phyloP scores from a whole-genome alignment of 2,329 filamentous ascomycete genomes.

The Bipolaris bicolor region DNA sequence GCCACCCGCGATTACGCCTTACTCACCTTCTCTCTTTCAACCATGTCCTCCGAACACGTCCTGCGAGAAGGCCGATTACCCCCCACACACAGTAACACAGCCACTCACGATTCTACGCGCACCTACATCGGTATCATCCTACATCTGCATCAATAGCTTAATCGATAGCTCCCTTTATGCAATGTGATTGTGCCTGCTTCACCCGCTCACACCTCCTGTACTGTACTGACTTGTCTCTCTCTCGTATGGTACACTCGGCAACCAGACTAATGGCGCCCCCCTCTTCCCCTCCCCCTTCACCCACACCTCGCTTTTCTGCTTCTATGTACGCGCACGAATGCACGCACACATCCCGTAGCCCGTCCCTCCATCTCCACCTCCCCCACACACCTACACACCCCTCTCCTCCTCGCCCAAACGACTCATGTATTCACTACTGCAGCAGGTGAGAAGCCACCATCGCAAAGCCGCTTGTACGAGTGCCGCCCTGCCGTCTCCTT shows the following conservation, averaged over 20 bases:
- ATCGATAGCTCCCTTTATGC: slow-evolving; percentile 16
- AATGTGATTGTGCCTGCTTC: slow-evolving; percentile 17
- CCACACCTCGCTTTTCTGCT: slow-evolving; percentile 1
- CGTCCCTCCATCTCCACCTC: neutral
- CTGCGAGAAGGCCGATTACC: neutral
- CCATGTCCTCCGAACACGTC: slow-evolving; percentile 13
- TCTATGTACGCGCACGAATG: neutral
- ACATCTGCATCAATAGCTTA: slow-evolving; percentile 15
- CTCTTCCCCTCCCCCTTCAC: neutral
- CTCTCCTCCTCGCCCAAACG: neutral
- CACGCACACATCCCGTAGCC: neutral
- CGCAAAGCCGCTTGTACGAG: neutral
- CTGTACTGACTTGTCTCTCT: neutral
- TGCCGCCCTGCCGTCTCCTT: neutral
- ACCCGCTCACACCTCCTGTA: slow-evolving; percentile 5
- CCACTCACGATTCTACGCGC: neutral
- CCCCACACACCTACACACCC: neutral
- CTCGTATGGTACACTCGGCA: neutral
- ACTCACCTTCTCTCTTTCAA: neutral
- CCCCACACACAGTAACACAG: slow-evolving; percentile 1
- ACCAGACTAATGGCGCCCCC: neutral
- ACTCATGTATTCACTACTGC: neutral
- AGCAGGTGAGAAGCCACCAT: neutral
- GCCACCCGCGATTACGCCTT: neutral
- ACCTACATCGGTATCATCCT: slow-evolving; percentile 4